Evolutionary conservation across 139 green algal species (phyloP), one percentile per base, ranked within the genome.

Genomic region (Tetratostichococcus sp.): DNA sequence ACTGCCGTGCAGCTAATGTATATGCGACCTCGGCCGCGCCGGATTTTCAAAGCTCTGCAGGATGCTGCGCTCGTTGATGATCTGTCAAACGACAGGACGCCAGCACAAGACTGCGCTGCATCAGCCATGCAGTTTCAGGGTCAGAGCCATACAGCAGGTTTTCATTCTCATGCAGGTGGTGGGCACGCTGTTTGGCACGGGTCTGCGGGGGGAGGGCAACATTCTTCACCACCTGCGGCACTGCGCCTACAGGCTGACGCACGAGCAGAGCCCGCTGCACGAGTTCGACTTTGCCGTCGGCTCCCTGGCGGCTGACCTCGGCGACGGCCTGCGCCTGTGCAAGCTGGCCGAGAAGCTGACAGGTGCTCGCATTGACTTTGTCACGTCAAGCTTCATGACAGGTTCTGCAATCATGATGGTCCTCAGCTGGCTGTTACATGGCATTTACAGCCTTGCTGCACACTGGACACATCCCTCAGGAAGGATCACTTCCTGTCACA

Each of bases 121-220:
- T 50, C 39, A 21, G 39, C 39, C 39, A 50, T 50, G 39, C 39
- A 50, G 8, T 11, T 50, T n/a, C n/a, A n/a, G n/a, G n/a, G n/a
- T n/a, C n/a, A n/a, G n/a, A n/a, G n/a, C n/a, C n/a, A n/a, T n/a
- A n/a, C n/a, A n/a, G n/a, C n/a, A n/a, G n/a, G n/a, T n/a, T n/a
- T 16, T 33, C 26, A 22, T 43, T 19, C 17, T 2, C n/a, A 28
- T 43, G 30, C 77, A 94, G 85, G 80, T 89, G 35, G 65, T 93
- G 28, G 42, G 66, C 16, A 76, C 74, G 4, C 84, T 94, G 31
- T 82, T 97, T 62, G 71, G 76, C 22, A 78, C 78, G 0, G 79
- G 89, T 65, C 77, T 97, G 68, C 43, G 78, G 1, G 92, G 93
- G 28, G 86, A 94, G 66, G 89, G 89, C 0, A 87, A 97, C 57